phyloP scores from a whole-genome alignment of 352 stramenopile genomes.

The Pythium insidiosum region DNA sequence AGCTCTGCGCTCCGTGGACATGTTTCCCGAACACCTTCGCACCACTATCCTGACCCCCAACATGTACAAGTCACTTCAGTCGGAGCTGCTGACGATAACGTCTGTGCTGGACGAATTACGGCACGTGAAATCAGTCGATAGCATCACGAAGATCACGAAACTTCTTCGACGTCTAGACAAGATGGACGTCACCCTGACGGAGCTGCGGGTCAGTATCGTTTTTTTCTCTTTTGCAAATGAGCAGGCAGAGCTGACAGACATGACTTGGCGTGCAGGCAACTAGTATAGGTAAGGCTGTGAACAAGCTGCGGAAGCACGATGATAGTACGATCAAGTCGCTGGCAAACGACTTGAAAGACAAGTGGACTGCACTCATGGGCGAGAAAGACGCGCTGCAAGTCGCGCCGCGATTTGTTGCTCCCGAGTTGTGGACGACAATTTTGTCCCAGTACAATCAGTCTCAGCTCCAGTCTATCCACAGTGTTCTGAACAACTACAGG shows the following conservation, averaged over 20 bases:
- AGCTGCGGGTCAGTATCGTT: slow-evolving; percentile 70
- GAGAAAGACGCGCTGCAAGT: slow-evolving; percentile 48
- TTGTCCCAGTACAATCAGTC: slow-evolving; percentile 79
- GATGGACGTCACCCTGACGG: slow-evolving; percentile 70
- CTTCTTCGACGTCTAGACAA: slow-evolving; percentile 56
- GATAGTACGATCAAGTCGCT: slow-evolving; percentile 34
- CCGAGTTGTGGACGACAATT: slow-evolving; percentile 65
- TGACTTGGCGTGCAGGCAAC: slow-evolving; percentile 64
- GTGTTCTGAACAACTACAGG: slow-evolving; percentile 82
- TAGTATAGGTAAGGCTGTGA: slow-evolving; percentile 79
- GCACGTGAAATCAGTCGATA: slow-evolving; percentile 16
- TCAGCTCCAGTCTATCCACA: slow-evolving; percentile 83
- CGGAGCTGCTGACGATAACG: slow-evolving; percentile 58
- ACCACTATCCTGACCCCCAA: slow-evolving; percentile 74
- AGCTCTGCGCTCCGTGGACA: slow-evolving; percentile 72
- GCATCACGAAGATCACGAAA: slow-evolving; percentile 37
- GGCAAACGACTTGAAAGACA: slow-evolving; percentile 53
- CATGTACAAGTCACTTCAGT: slow-evolving; percentile 73
- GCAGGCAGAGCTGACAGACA: too few species aligned
- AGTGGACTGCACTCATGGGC: slow-evolving; percentile 75
- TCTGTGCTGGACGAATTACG: slow-evolving; percentile 52
- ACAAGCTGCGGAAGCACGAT: slow-evolving; percentile 79
- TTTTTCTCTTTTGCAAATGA: too few species aligned
- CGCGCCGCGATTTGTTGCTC: slow-evolving; percentile 48
- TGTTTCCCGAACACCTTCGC: slow-evolving; percentile 74